Percentiles rank a stretch among this genome's conserved stretches.
phyloP scores from a whole-genome alignment of 179 eudicot genomes.

The Spergularia azorica region DNA sequence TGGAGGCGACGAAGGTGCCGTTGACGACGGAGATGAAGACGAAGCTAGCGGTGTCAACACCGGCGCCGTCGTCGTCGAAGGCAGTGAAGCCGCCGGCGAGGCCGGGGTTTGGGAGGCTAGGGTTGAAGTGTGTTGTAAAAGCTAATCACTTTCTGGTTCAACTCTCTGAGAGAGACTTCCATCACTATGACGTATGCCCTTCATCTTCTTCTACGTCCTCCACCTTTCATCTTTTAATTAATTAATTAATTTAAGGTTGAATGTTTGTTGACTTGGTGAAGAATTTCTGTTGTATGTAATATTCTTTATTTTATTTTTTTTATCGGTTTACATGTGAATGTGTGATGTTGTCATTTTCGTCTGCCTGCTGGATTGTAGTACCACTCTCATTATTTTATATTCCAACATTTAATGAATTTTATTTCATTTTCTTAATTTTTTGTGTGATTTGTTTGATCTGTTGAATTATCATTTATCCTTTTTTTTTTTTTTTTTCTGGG shows the following conservation, averaged over 20 bases:
- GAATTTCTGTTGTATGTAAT: neutral
- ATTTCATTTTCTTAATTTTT: too few species aligned
- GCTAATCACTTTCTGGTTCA: constrained; percentile 72
- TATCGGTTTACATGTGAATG: too few species aligned
- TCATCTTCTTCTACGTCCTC: neutral
- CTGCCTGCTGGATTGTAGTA: too few species aligned
- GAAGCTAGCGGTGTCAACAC: constrained; percentile 4
- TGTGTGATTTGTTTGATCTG: too few species aligned
- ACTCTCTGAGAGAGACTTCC: constrained; percentile 42
- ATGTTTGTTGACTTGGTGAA: neutral
- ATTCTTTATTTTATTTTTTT: neutral
- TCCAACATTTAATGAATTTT: too few species aligned
- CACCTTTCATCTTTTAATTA: too few species aligned
- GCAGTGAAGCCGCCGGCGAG: constrained; percentile 37
- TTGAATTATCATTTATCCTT: too few species aligned
- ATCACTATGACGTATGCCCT: constrained; percentile 66
- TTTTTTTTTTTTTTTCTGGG: too few species aligned
- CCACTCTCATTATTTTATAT: too few species aligned
- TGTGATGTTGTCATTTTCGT: too few species aligned
- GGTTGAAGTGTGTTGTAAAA: constrained; percentile 37
- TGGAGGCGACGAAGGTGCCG: neutral
- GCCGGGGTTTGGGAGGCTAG: constrained; percentile 57
- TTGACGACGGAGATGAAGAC: neutral
- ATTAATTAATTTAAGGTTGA: neutral
- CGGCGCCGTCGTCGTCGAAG: constrained; percentile 47